Evolutionary conservation across 495 filamentous ascomycete species (phyloP).

Genomic region (Talaromyces stipitatus): DNA sequence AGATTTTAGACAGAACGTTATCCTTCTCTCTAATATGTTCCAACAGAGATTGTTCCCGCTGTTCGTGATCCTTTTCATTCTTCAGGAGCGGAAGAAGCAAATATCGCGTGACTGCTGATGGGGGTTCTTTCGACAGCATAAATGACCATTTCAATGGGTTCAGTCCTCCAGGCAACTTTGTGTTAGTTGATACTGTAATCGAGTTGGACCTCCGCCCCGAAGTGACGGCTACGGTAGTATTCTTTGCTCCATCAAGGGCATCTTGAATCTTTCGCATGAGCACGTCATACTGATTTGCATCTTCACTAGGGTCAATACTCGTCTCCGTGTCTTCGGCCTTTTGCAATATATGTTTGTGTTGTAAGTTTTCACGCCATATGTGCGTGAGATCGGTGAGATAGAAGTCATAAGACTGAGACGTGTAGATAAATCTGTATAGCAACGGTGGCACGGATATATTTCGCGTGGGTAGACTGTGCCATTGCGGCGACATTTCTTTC

Average conservation of each 20-base stretch:
- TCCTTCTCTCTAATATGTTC: constrained; percentile 68
- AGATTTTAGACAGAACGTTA: constrained; percentile 61
- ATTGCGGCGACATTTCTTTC: constrained; percentile 31
- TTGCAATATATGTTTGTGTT: constrained; percentile 52
- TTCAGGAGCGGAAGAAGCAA: constrained; percentile 64
- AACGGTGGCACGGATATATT: constrained; percentile 34
- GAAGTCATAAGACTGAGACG: constrained; percentile 55
- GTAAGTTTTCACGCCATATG: constrained; percentile 73
- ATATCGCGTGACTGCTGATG: constrained; percentile 46
- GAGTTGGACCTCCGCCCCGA: constrained; percentile 16
- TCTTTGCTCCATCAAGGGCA: constrained; percentile 42
- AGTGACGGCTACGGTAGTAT: constrained; percentile 24
- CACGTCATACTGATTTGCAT: constrained; percentile 58
- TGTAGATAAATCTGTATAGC: constrained; percentile 46
- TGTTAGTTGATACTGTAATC: constrained; percentile 52
- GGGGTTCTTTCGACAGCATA: constrained; percentile 44
- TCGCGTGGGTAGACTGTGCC: constrained; percentile 26
- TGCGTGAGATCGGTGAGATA: constrained; percentile 76
- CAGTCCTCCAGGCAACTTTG: constrained; percentile 59
- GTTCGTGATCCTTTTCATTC: constrained; percentile 43
- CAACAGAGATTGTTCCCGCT: constrained; percentile 48
- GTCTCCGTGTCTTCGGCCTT: constrained; percentile 59
- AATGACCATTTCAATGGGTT: constrained; percentile 65
- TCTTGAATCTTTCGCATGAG: constrained; percentile 66
- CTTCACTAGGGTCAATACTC: constrained; percentile 81